A percentile compares a stretch with the other conserved stretches of the same genome.
Conservation (phyloP, 192 early-diverging fungal genomes). For the Coemansia erecta region DNA sequence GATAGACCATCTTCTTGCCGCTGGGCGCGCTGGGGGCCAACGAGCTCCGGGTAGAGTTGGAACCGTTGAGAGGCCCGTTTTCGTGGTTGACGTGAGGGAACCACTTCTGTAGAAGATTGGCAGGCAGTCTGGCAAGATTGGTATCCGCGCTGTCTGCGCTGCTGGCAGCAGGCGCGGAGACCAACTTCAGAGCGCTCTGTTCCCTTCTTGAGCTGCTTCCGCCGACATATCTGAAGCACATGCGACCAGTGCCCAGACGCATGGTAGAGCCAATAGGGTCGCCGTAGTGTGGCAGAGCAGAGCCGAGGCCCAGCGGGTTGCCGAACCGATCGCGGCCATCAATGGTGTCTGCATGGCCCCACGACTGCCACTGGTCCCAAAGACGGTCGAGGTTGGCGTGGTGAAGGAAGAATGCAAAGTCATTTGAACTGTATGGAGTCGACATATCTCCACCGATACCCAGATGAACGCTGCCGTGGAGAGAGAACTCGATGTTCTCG, state of each 20-base stretch:
- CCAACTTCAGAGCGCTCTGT: conserved; percentile 18
- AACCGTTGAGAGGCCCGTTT: background rate
- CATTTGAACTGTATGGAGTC: conserved; percentile 54
- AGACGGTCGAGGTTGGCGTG: conserved; percentile 62
- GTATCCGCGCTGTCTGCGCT: conserved; percentile 11
- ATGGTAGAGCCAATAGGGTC: conserved; percentile 39
- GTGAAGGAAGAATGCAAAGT: conserved; percentile 63
- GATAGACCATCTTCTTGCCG: conserved; percentile 26
- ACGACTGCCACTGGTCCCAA: conserved; percentile 58
- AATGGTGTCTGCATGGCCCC: conserved; percentile 39
- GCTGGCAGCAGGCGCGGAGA: conserved; percentile 14
- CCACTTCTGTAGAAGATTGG: conserved; percentile 35
- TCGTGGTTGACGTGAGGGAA: conserved; percentile 31
- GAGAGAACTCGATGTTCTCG: conserved; percentile 48
- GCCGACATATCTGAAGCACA: conserved; percentile 47
- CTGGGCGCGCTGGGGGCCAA: background rate
- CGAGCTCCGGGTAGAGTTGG: conserved; percentile 14
- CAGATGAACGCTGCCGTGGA: conserved; percentile 54
- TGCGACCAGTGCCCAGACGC: conserved; percentile 36
- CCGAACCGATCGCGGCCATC: conserved; percentile 35
- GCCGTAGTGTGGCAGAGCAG: conserved; percentile 35
- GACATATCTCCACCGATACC: conserved; percentile 55
- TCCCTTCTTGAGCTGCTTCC: conserved; percentile 7
- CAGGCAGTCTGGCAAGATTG: conserved; percentile 28
- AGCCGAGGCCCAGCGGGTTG: conserved; percentile 23